These are phyloP conservation scores for Alternaria longipes DNA, from an alignment of 2,329 filamentous ascomycete genomes.

Conservation along the genomic window DNA sequence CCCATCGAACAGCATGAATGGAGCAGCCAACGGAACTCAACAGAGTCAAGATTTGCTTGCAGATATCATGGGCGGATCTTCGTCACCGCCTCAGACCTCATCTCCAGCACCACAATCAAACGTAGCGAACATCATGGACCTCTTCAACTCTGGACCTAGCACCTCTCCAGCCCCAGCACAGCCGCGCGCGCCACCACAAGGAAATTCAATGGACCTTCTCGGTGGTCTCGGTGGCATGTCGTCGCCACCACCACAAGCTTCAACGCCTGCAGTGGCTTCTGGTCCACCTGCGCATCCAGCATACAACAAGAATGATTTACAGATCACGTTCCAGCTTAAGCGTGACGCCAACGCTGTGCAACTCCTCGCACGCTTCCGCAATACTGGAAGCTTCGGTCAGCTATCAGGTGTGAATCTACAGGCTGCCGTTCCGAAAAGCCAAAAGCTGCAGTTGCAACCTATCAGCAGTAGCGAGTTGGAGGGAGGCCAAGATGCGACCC, in stretches of 20 bases:
- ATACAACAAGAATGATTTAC: conserved; percentile 87
- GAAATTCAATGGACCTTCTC: conserved; percentile 53
- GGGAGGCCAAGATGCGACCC: conserved; percentile 82
- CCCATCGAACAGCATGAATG: conserved; percentile 62
- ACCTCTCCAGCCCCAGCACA: conserved; percentile 49
- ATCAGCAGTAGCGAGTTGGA: conserved; percentile 83
- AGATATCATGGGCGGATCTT: conserved; percentile 79
- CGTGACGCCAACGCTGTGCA: conserved; percentile 83
- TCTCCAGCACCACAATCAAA: conserved; percentile 52
- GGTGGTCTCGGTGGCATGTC: conserved; percentile 56
- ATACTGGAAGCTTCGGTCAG: conserved; percentile 70
- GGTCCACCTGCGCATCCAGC: conserved; percentile 69
- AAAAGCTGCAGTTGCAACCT: conserved; percentile 89
- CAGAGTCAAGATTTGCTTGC: conserved; percentile 84
- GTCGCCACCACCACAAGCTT: conserved; percentile 60
- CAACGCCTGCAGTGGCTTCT: conserved; percentile 47
- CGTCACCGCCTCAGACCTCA: conserved; percentile 56
- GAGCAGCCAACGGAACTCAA: conserved; percentile 65
- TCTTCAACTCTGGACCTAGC: conserved; percentile 70
- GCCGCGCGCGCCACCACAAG: conserved; percentile 50
- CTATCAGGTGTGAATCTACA: conserved; percentile 84
- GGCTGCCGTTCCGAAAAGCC: conserved; percentile 94
- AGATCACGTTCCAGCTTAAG: conserved; percentile 83
- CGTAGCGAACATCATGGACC: conserved; percentile 81
- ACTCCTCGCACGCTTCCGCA: conserved; percentile 83